Evolutionary conservation across 345 rosid species (phyloP), one percentile per base, ranked within the genome.

Genomic region (Acer saccharum): DNA sequence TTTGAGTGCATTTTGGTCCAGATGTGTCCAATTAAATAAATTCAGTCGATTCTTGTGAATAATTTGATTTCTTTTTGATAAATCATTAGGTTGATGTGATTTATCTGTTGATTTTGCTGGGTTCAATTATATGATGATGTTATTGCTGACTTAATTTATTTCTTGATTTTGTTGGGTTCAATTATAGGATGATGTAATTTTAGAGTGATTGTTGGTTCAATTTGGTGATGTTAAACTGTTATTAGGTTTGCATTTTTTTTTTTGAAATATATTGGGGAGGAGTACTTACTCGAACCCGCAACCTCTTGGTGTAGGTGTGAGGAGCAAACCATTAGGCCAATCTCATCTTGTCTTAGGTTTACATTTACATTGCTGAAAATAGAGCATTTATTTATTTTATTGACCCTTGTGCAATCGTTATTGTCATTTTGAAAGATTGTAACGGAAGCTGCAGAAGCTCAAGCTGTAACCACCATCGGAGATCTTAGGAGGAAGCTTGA

Each of bases 401-500:
- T 55, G 10, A 62, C 66, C 50, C 61, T 66, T 32, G 18, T 35
- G 2, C 48, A 65, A 35, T 76, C 65, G 17, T 46, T 67, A 41
- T 69, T 76, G 21, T n/a, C 58, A 39, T 81, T 76, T 81, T 81
- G 65, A 21, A 66, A 76, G 64, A 25, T 57, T 14, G 27, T 23
- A 67, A 65, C 72, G 3, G 76, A 74, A 60, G 82, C 79, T n/a
- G 68, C 78, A 5, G 86, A 69, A 67, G 20, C 81, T 21, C 84
- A 80, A 70, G 77, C 81, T 12, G 77, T 69, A n/a, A 74, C 81
- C 46, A 75, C 80, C 32, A 83, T 82, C 72, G 89, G 83, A 73
- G 91, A 91, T 74, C 84, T 90, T 13, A 86, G 84, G 88, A 81
- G 73, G 81, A 93, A 93, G 79, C 81, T 91, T 72, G 87, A 85